Evolutionary conservation across 345 rosid species (phyloP), one percentile per base, ranked within the genome.

Genomic region (thale cress (Arabidopsis thaliana)): DNA sequence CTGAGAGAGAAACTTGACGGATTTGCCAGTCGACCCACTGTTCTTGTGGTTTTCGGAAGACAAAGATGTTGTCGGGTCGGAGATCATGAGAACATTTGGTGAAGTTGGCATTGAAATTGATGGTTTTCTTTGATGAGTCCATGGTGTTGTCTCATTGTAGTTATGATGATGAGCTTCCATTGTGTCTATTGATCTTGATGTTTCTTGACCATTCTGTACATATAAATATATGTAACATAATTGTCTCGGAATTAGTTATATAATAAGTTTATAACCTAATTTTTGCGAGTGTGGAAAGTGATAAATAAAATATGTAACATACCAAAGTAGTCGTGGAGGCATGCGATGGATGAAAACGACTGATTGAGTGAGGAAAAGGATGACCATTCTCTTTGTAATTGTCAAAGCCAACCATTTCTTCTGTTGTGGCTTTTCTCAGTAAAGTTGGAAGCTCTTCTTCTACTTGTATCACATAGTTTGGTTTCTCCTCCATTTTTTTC

Each of bases 41-140:
- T 7, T 63, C 61, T 50, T 44, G 42, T 41, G 38, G 48, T 36
- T 52, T 34, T 69, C 64, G 13, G 81, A 36, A 55, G 83, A 64
- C 25, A 63, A 37, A n/a, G 86, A 63, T 53, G 81, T 32, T 51
- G 24, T 67, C 11, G 82, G 57, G 61, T 55, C 66, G 7, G 77
- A 73, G 24, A 55, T 58, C 44, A 82, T 71, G 70, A 76, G 59
- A 70, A 75, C 72, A 34, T 53, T 81, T 58, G 80, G 83, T 5
- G 94, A 84, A 32, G 73, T 44, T 22, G 94, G 91, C 94, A 91
- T 86, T 85, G 93, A 87, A 71, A 89, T 79, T 2, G 92, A 91
- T 71, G 74, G 83, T 67, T 32, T 71, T 59, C 85, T 74, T 65
- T 62, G 82, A 78, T 83, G 86, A 59, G 53, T 42, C 81, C 73